phyloP scores from a whole-genome alignment of 495 filamentous ascomycete species.

The Saxispiralis lemnorum region DNA sequence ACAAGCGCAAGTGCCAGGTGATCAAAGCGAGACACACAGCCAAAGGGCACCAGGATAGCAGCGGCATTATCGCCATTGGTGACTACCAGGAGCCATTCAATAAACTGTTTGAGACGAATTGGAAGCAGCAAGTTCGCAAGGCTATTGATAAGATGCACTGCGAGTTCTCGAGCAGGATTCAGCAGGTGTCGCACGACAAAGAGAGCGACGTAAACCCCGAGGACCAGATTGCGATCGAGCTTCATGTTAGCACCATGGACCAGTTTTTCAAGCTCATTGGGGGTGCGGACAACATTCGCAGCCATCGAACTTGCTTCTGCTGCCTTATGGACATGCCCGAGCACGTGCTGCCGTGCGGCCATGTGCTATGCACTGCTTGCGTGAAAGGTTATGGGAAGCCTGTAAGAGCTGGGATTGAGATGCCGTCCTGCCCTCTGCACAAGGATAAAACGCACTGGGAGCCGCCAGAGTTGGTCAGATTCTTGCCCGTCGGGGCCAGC shows the following conservation, averaged over 20 bases:
- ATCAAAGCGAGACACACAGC: slow-evolving; percentile 26
- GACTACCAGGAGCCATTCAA: slow-evolving; percentile 30
- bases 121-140: slow-evolving; percentile 11
- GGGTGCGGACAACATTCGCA: slow-evolving; percentile 7
- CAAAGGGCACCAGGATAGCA: slow-evolving; percentile 35
- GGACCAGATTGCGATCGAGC: slow-evolving; percentile 20
- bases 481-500: slow-evolving; percentile 12
- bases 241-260: slow-evolving; percentile 22
- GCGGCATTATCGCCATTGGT: slow-evolving; percentile 31
- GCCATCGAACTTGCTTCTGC: slow-evolving; percentile 31
- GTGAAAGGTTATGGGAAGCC: slow-evolving; percentile 21
- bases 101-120: slow-evolving; percentile 10
- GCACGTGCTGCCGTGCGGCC: slow-evolving; percentile 38
- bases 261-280: slow-evolving; percentile 18
- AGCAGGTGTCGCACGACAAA: slow-evolving; percentile 10
- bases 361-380: slow-evolving; percentile 37
- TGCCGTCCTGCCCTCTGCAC: slow-evolving; percentile 13
- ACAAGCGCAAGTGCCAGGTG: slow-evolving; percentile 26
- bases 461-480: slow-evolving; percentile 6
- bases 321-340: slow-evolving; percentile 36
- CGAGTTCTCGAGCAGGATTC: slow-evolving; percentile 16
- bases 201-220: slow-evolving; percentile 10
- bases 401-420: not conserved
- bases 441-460: slow-evolving; percentile 8
- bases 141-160: slow-evolving; percentile 19